Evolutionary conservation across 305 asterid species (phyloP), one percentile per base, ranked within the genome.

Genomic region (Galium porrigens): DNA sequence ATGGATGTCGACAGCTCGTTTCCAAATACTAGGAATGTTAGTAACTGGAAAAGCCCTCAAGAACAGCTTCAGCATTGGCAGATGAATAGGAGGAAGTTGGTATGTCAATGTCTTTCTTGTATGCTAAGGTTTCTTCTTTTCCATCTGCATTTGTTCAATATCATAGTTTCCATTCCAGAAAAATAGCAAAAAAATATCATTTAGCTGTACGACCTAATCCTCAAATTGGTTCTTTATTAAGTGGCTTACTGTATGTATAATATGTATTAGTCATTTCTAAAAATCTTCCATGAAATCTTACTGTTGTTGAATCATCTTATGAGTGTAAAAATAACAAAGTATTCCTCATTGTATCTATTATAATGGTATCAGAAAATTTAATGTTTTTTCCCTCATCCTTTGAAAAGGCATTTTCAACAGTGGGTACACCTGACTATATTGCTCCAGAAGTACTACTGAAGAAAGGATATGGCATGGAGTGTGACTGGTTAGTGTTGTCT

Each of bases 31-130:
- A 77, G 77, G 42, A 83, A 80, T 65, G 81, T 82, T 55, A 79
- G 81, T 73, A 84, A 57, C 44, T 89, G 95, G 94, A 85, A 74
- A 80, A 89, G 89, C 69, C 86, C 94, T 20, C 94, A 72, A 15
- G 97, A 90, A 70, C 91, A 85, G 73, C 89, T 90, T 73, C 97
- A 90, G 68, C 96, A 86, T 79, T 91, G 98, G 98, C 96, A 91
- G 83, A 86, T 86, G 82, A 91, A 89, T 69, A 78, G 98, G 77
- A 82, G 98, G 79, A 91, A 79, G 77, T 76, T 91, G 95, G 98
- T 91, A 85, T 79, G 86, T 32, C 52, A 72, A 14, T 46, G 52
- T 46, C 67, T 53, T 51, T 60, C n/a, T 25, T 34, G 18, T 39
- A 10, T 39, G 63, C 39, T 15, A 6, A 6, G 7, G 37, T 33